phyloP scores from a whole-genome alignment of 306 rosid species.

The Begonia loranthoides region DNA sequence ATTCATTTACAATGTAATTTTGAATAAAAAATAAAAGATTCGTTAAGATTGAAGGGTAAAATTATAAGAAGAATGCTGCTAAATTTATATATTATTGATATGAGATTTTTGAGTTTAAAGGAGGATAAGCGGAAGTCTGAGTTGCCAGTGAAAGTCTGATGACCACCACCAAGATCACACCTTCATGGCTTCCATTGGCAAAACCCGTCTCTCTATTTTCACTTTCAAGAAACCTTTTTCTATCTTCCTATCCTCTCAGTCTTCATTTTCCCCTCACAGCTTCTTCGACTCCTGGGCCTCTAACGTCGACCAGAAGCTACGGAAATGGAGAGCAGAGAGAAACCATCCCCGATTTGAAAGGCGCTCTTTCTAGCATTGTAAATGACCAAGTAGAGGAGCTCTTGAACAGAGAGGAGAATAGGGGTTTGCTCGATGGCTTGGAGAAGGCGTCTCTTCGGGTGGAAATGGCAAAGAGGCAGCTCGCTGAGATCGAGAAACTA shows the following conservation, averaged over 20 bases:
- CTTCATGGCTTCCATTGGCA: constrained; percentile 19
- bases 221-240: constrained; percentile 10
- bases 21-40: too few species aligned
- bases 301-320: constrained; percentile 19
- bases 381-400: constrained; percentile 46
- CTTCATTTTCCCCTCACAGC: constrained; percentile 7
- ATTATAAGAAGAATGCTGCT: too few species aligned
- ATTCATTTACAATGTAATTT: too few species aligned
- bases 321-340: constrained; percentile 14
- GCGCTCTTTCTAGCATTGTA: constrained; percentile 35
- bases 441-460: constrained; percentile 64
- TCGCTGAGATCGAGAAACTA: constrained; percentile 47
- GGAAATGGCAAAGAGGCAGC: constrained; percentile 43
- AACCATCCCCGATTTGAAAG: constrained; percentile 20
- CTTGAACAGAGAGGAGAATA: constrained; percentile 52
- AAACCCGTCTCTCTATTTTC: constrained; percentile 11
- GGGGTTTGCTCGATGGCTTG: constrained; percentile 51
- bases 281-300: constrained; percentile 10
- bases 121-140: too few species aligned
- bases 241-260: not conserved
- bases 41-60: too few species aligned
- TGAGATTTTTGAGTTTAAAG: too few species aligned
- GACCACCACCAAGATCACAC: constrained; percentile 17
- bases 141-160: not conserved
- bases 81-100: too few species aligned